Evolutionary conservation across 345 rosid species (phyloP), one percentile per base, ranked within the genome.

Genomic region (rapeseed (Brassica napus)): DNA sequence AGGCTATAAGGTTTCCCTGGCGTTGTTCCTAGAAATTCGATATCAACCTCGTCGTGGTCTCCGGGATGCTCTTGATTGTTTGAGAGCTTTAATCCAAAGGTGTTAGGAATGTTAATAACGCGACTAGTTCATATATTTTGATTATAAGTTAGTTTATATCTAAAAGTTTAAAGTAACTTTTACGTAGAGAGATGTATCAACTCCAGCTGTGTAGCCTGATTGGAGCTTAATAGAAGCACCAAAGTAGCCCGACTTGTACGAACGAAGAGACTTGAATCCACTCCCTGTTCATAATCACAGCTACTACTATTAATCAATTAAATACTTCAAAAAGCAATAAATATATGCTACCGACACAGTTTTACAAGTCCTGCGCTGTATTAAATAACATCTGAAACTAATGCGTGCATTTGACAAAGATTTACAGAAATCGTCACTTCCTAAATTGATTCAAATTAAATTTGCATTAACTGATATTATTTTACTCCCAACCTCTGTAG

Each of bases 161-260:
- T 10, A 42, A 42, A 42, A 42, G 49, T 42, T 10, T 42, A 42
- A 10, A 42, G 49, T 42, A 42, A 42, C 11, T 42, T 87, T 84
- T 73, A 94, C 97, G 49, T 92, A 92, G 69, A 94, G 76, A 18
- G 90, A 91, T 31, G 98, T 92, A 71, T 87, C 87, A 35, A 94
- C 97, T 80, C 98, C 98, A 7, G 98, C 98, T 26, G 97, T 94
- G 74, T 90, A 94, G 35, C 97, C 98, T 12, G 97, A 5, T 35
- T 94, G 98, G 62, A 94, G 93, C 84, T 91, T 92, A 72, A 94
- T 74, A 44, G 89, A 86, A 24, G 97, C 92, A 67, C 97, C 91
- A 63, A 94, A 91, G 85, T 91, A 94, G 6, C 98, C 98, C 0
- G 95, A 89, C 30, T 57, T 85, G 69, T 94, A 94, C 3, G 87